Evolutionary conservation across 2,329 filamentous ascomycete genomes (phyloP).

Genomic region (Aspergillus neotritici): DNA sequence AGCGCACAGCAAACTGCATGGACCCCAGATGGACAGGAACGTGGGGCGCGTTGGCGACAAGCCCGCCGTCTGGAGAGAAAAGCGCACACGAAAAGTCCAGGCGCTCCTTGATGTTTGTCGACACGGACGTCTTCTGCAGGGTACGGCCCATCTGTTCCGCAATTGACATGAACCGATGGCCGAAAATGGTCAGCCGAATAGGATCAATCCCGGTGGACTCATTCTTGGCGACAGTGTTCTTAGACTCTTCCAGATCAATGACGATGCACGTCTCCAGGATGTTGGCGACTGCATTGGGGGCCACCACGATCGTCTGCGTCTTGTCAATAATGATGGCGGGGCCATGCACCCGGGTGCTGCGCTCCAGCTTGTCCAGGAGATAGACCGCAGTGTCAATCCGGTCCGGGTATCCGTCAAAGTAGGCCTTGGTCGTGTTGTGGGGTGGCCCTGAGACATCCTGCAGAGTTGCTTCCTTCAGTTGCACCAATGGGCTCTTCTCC

Average conservation of each 20-base stretch:
- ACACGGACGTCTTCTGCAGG: constrained; percentile 52
- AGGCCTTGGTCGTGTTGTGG: constrained; percentile 43
- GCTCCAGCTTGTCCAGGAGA: constrained; percentile 30
- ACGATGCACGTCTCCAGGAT: constrained; percentile 83
- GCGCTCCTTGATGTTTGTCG: constrained; percentile 74
- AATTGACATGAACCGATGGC: constrained; percentile 55
- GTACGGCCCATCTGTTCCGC: constrained; percentile 56
- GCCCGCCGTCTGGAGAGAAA: constrained; percentile 67
- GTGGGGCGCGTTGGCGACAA: constrained; percentile 66
- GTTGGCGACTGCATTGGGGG: constrained; percentile 68
- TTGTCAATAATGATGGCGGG: constrained; percentile 74
- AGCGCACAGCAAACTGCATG: constrained; percentile 77
- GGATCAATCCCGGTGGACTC: constrained; percentile 39
- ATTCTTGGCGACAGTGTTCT: constrained; percentile 15
- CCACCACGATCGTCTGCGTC: constrained; percentile 81
- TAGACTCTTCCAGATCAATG: constrained; percentile 66
- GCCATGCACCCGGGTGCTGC: constrained; percentile 44
- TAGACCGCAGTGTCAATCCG: constrained; percentile 34
- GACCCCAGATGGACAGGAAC: constrained; percentile 75
- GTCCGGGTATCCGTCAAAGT: constrained; percentile 30
- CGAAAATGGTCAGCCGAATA: constrained; percentile 51
- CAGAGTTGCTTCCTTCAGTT: constrained; percentile 44
- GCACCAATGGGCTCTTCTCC: constrained; percentile 64
- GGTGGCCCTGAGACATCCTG: constrained; percentile 56
- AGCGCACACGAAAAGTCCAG: constrained; percentile 79